Evolutionary conservation across 257 asterid species (phyloP), one percentile per base, ranked within the genome.

Genomic region (Nicotiana undulata): DNA sequence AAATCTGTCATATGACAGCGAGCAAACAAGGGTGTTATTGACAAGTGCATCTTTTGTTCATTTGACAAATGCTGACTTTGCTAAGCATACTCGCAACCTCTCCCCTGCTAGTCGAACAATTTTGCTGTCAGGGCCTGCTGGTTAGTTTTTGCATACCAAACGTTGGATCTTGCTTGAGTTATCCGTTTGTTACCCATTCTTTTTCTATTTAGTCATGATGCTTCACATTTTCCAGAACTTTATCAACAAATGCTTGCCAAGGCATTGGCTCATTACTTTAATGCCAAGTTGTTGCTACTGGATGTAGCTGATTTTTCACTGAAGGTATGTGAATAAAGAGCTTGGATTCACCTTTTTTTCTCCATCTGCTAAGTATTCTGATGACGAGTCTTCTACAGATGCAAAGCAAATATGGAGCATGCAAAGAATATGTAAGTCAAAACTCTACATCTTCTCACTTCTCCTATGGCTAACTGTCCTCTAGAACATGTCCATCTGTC

Each of bases 101-200:
- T 84, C 98, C 76, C 97, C 97, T 26, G 98, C 97, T 51, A 92
- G 97, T 84, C 92, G 90, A 81, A 87, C 94, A 83, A 92, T 94
- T 66, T 86, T 92, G 90, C 91, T 94, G 63, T 94, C 98, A 77
- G 98, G 98, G 52, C 93, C 97, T 28, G 90, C 91, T 66, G 98
- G 97, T 93, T 75, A 17, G 85, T 82, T 56, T 49, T 82, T 77
- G 61, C 61, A 49, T 49, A 72, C 40, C 53, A 1, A 44, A 13
- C 0, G 8, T 46, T 70, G 4, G 17, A 15, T 63, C 66, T 29
- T 29, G 63, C 55, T 77, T 64, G 12, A 18, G 60, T 63, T 34
- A 34, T 37, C 32, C 59, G 67, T 9, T 8, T 51, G 9, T 26
- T 29, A 6, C 16, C 49, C 63, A 56, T 22, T 67, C 37, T 13